Evolutionary conservation across 1,139 yeast genomes (phyloP), one percentile per base, ranked within the genome.

Genomic region (Candida glucosophila): DNA sequence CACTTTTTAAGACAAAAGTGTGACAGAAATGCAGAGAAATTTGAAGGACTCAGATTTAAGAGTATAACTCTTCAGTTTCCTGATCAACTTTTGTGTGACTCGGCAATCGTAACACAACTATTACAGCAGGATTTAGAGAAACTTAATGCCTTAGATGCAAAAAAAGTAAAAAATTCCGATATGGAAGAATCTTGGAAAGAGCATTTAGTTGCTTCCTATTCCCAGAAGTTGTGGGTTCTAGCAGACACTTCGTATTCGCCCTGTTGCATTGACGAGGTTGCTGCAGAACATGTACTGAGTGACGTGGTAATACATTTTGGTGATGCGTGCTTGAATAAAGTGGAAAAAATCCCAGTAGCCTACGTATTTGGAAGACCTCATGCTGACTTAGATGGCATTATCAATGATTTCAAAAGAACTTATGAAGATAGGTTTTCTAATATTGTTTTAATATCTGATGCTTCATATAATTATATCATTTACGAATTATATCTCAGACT

Each of bases 221-320:
- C 25, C 4, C 58, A 53, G 37, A 56, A 64, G 25, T 55, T 77
- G 11, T 79, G 86, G 86, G 67, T 79, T 10, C 56, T 90, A 21
- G 99, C 97, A 0, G 99, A 92, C 44, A 88, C 98, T 0, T 85
- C 96, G 0, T 92, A 90, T 43, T 83, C 95, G 14, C 68, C 95
- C 0, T 90, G 98, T 50, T 90, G 99, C 56, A 81, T 90, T 10
- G 99, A 90, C 49, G 96, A 86, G 44, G 94, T 90, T 13, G 97
- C 98, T 0, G 94, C 96, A 1, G 88, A 81, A 43, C 99, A 90
- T 52, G 94, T 90, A 8, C 49, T 60, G 5, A 90, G 94, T 13
- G 95, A 88, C 36, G 55, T 81, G 7, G 85, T 92, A 16, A 75
- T 88, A 1, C 98, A 90, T 51, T 85, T 86, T 50, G 99, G 99